These are phyloP conservation scores for Pyrus bretschneideri DNA, from an alignment of 306 rosid species.

Conservation along the genomic window DNA sequence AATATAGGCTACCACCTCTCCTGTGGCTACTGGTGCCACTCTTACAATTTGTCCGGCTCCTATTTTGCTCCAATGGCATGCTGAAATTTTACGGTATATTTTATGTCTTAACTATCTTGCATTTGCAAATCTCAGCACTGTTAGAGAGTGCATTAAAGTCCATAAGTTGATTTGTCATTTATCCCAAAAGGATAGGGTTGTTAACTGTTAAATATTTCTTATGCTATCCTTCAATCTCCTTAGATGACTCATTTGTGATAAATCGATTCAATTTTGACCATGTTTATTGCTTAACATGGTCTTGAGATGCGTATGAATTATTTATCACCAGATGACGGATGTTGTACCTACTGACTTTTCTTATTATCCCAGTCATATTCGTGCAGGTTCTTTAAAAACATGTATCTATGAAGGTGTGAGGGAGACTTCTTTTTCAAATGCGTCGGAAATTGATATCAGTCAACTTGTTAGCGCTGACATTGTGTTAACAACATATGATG, in stretches of 20 bases:
- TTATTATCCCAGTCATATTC: constrained; percentile 61
- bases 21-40: constrained; percentile 85
- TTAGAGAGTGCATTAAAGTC: background rate
- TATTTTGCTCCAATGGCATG: constrained; percentile 87
- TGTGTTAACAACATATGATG: constrained; percentile 85
- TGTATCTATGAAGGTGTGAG: constrained; percentile 78
- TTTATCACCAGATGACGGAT: background rate
- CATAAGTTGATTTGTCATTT: background rate
- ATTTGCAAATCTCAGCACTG: background rate
- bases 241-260: background rate
- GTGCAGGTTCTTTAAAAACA: constrained; percentile 73
- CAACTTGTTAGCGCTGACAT: constrained; percentile 56
- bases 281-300: background rate
- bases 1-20: constrained; percentile 73
- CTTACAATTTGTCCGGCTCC: constrained; percentile 94
- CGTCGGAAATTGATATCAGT: too few species aligned
- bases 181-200: background rate
- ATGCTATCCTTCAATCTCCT: background rate
- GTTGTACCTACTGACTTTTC: constrained; percentile 27
- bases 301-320: background rate
- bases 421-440: constrained; percentile 10
- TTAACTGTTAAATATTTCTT: background rate
- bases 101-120: constrained; percentile 3
- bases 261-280: background rate
- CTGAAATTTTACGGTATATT: constrained; percentile 70